Percentiles rank a stretch among this genome's conserved stretches.
These are phyloP conservation scores for Kalmusia sp. DNA, from an alignment of 2,329 filamentous ascomycete species.

Conservation along the genomic window DNA sequence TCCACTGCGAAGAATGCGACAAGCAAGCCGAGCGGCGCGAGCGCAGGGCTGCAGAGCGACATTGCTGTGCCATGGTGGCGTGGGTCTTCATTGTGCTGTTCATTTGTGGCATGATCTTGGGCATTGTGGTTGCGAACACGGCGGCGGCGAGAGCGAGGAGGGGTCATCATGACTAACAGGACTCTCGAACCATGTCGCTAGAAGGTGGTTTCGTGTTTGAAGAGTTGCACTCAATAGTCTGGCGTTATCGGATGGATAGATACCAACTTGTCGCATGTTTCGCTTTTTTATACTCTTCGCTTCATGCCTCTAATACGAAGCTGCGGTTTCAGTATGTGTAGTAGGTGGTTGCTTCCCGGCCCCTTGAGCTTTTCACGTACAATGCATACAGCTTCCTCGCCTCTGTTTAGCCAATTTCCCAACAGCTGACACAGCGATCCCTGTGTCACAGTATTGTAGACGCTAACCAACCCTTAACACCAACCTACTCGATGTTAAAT, in stretches of 20 bases:
- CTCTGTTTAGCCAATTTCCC: no score
- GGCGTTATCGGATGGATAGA: no score
- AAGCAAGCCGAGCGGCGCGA: constrained; percentile 24
- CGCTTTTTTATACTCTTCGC: no score
- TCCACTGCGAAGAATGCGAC: constrained; percentile 39
- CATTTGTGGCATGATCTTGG: constrained; percentile 28
- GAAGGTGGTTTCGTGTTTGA: not conserved
- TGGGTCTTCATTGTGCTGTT: constrained; percentile 27
- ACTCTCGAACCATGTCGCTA: not conserved
- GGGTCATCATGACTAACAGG: not conserved
- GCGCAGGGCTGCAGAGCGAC: constrained; percentile 22
- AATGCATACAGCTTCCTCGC: no score
- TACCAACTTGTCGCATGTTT: no score
- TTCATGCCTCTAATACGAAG: no score
- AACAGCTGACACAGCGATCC: no score
- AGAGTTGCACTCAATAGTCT: no score
- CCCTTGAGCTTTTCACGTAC: no score
- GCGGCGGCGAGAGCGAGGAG: constrained; percentile 9
- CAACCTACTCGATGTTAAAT: constrained; percentile 17
- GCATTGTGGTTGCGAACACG: constrained; percentile 18
- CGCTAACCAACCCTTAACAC: not conserved
- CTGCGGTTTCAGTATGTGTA: no score
- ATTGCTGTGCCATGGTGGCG: constrained; percentile 35
- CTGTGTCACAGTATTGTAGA: no score
- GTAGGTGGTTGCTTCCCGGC: no score